Evolutionary conservation across 2,329 filamentous ascomycete species (phyloP).

Genomic region (Neonectria ditissima): DNA sequence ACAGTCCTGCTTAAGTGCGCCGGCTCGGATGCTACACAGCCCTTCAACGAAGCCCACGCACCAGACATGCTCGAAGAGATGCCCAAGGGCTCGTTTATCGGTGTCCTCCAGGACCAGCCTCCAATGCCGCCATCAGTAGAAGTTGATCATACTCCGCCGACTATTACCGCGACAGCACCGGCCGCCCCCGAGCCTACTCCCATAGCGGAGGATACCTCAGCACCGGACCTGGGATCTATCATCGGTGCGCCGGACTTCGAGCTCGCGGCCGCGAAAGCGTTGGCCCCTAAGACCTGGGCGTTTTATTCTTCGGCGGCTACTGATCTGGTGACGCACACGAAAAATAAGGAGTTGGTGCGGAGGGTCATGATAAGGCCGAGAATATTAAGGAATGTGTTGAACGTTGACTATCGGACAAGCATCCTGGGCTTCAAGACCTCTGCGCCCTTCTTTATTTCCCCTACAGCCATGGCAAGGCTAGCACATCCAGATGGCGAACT

Average conservation of each 20-base stretch:
- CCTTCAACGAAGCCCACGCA: conserved; percentile 64
- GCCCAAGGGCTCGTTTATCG: conserved; percentile 59
- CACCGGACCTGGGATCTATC: conserved; percentile 58
- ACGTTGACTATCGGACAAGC: conserved; percentile 47
- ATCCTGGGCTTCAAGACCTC: conserved; percentile 34
- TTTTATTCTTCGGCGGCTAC: conserved; percentile 67
- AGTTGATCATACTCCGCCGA: neutral
- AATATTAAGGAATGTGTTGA: conserved; percentile 60
- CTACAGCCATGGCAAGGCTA: conserved; percentile 37
- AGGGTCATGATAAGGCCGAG: conserved; percentile 65
- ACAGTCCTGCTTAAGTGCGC: conserved; percentile 62
- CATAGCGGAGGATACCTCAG: conserved; percentile 1
- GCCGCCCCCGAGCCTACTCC: neutral
- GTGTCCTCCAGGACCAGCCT: conserved; percentile 55
- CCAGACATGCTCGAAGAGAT: conserved; percentile 56
- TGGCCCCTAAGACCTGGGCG: conserved; percentile 63
- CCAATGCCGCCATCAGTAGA: neutral
- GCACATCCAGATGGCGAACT: conserved; percentile 56
- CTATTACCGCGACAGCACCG: neutral
- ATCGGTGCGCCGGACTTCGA: conserved; percentile 65
- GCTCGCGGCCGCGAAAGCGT: conserved; percentile 56
- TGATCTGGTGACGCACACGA: conserved; percentile 62
- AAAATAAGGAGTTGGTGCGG: conserved; percentile 61
- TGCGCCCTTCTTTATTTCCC: conserved; percentile 39
- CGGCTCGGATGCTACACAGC: conserved; percentile 65